Evolutionary conservation across 192 early-diverging fungal genomes (phyloP), one percentile per base, ranked within the genome.

Genomic region (Phycomyces nitens): DNA sequence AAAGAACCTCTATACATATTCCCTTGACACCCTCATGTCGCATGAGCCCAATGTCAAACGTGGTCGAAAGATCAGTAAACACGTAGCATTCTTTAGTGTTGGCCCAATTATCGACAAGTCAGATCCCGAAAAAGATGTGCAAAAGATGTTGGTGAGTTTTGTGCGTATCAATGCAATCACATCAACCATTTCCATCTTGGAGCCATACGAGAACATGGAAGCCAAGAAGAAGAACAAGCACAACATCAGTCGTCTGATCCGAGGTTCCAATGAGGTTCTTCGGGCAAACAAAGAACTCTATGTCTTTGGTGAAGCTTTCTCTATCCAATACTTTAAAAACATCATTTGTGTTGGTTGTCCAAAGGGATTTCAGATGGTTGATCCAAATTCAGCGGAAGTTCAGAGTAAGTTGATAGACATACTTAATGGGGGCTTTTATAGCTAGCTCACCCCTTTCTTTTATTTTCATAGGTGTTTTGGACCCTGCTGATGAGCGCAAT

Each of bases 311-410:
- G 94, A 97, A 82, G 84, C 91, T 21, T 88, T 80, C 24, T 92
- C 90, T 12, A 79, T 98, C 60, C 89, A 95, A 66, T 93, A 91
- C 58, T 77, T 95, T 65, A 86, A 86, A 24, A 91, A 88, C 22
- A 90, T 87, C 38, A 77, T 98, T 21, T 94, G 89, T 74, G 89
- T 98, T 5, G 95, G 94, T 18, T 94, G 93, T 71, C 80, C 81
- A 22, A 92, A 92, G 64, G 96, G 96, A 5, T 96, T 98, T 69
- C 94, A 98, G 71, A 82, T 98, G 62, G 91, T 98, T 6, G 90
- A 97, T 70, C 69, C 95, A 58, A 84, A 86, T 9, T 87, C 91
- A 5, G 76, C 92, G 26, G 85, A 90, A 43, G 94, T 94, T 2
- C 92, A 94, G 58, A 67, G 71, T 73, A 73, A 58, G 23, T 58